Base-by-base conservation (phyloP, 2,329 filamentous ascomycete species). In the Penicillium psychrosexuale region DNA sequence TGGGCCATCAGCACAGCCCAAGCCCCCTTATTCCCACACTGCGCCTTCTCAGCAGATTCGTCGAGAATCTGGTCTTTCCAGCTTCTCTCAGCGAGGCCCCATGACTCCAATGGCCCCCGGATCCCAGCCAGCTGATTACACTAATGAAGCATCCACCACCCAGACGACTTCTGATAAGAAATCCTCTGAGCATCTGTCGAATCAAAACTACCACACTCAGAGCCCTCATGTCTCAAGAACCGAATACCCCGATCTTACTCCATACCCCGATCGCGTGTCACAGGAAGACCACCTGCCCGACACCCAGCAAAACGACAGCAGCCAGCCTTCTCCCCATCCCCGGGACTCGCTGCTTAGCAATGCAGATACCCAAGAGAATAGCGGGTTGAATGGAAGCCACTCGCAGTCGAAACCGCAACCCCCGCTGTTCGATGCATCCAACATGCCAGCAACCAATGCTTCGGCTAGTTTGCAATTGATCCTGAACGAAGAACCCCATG, bases 141-240 rank as follows among this genome's bases (percentile, higher is more conserved):
- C 86, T 50, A 97, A 97, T 65, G 91, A 96, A 66, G 93, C 91
- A 1, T 96, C 91, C 2, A 95, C 92, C 1, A 97, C 92, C 1
- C 86, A 85, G 22, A 88, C 86, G 3, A 96, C 92, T 2, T 88
- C 84, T 3, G 84, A 86, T n/a, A 94, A 96, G 74, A 86, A 84
- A 70, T 92, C 89, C 2, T 90, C 89, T 1, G 85, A 89, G 58
- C 83, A 84, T 6, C 91, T 88, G 3, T 86, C 85, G 12, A 86
- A 84, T 1, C 85, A 83, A 2, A 81, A 83, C 60, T 82, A 82
- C 70, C 87, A 87, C 69, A 90, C 88, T 0, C 88, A 92, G 68
- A 81, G 82, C 55, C 69, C 73, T 30, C 81, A 84, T 17, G 74
- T 66, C 36, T 63, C 59, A 19, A 70, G 76, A 53, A 72, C 67